A percentile compares a stretch with the other conserved stretches of the same genome.
phyloP scores from a whole-genome alignment of 305 asterid species.

The Fraxinus floribunda region DNA sequence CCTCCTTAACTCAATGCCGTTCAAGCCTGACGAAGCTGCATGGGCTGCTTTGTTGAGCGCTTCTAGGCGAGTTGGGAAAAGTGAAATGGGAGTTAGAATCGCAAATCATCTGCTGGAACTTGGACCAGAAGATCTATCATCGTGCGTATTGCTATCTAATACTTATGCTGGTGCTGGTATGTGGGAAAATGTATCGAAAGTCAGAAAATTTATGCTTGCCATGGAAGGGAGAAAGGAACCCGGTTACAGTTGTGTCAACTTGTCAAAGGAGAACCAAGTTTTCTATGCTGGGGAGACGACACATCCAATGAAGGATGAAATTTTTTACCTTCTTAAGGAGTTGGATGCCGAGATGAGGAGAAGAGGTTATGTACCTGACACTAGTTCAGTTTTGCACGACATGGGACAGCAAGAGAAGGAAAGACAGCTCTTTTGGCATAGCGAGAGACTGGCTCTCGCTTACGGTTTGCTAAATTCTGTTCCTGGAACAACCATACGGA shows the following conservation, averaged over 20 bases:
- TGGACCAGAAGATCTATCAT: conserved; percentile 57
- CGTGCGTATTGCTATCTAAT: conserved; percentile 61
- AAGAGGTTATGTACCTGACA: conserved; percentile 68
- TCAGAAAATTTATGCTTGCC: conserved; percentile 51
- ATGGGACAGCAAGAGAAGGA: conserved; percentile 73
- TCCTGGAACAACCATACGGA: conserved; percentile 47
- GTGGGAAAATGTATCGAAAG: conserved; percentile 68
- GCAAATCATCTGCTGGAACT: conserved; percentile 52
- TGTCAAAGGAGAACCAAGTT: conserved; percentile 54
- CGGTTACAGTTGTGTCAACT: conserved; percentile 63
- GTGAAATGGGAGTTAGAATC: conserved; percentile 52
- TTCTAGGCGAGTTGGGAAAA: conserved; percentile 47
- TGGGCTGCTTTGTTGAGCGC: conserved; percentile 79
- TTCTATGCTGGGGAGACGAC: conserved; percentile 68
- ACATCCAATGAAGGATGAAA: conserved; percentile 56
- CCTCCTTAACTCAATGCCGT: conserved; percentile 61
- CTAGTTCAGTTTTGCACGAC: conserved; percentile 60
- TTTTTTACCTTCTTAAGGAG: conserved; percentile 41
- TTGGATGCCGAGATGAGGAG: conserved; percentile 65
- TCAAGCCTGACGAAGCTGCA: conserved; percentile 67
- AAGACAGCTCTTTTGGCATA: conserved; percentile 78
- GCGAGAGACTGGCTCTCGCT: conserved; percentile 78
- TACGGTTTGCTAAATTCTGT: conserved; percentile 64
- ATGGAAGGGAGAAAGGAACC: conserved; percentile 63
- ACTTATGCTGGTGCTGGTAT: conserved; percentile 55